Evolutionary conservation across 1,284 basidiomycete species (phyloP).

Genomic region (Cutaneotrichosporon sp.): DNA sequence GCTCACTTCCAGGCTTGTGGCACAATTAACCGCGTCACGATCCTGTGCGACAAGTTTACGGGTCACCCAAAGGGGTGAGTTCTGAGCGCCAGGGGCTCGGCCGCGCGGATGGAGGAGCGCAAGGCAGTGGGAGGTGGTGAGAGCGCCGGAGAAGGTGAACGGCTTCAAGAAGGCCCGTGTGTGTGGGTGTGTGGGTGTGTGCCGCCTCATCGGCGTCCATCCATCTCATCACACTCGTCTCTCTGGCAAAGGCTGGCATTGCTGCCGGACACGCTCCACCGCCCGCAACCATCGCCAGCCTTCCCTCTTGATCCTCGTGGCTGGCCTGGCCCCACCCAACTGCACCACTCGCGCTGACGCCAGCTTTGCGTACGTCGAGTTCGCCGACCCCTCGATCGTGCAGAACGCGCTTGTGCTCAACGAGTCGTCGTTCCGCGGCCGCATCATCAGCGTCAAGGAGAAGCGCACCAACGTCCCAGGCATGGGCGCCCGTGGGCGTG

Average conservation of each 20-base stretch:
- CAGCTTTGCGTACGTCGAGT: constrained; percentile 98
- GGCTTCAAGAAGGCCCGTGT: too few species aligned
- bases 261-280: too few species aligned
- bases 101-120: not conserved
- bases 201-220: too few species aligned
- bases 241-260: too few species aligned
- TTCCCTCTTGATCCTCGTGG: too few species aligned
- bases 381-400: constrained; percentile 90
- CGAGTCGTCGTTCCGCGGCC: constrained; percentile 90
- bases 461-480: constrained; percentile 93
- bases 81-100: not conserved
- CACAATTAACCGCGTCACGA: constrained; percentile 98
- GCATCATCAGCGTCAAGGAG: constrained; percentile 87
- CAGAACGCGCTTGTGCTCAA: constrained; percentile 93
- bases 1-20: constrained; percentile 96
- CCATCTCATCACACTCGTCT: too few species aligned
- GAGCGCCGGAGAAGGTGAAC: not conserved
- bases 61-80: constrained; percentile 97
- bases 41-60: constrained; percentile 99
- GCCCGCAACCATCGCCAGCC: too few species aligned
- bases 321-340: too few species aligned
- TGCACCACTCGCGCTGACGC: not conserved
- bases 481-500: constrained; percentile 65
- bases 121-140: not conserved
- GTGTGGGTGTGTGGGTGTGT: too few species aligned